These are phyloP conservation scores for Lasiodiplodia sp. DNA, from an alignment of 2,329 filamentous ascomycete species.

Conservation along the genomic window DNA sequence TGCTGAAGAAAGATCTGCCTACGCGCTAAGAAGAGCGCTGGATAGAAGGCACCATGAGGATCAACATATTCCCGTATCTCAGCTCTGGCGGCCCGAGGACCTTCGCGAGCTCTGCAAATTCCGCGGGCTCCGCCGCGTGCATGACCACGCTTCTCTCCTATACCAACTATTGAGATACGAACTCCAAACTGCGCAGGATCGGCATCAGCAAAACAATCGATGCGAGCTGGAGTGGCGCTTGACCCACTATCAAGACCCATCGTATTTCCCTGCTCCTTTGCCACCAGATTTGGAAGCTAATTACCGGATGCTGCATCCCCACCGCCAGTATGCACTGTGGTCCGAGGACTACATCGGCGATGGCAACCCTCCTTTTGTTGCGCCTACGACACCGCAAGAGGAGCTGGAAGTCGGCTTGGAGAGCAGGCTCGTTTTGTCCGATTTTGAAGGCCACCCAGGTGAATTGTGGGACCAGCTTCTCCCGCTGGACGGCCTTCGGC, in stretches of 20 bases:
- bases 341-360: neutral
- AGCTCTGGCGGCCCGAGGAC: neutral
- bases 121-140: neutral
- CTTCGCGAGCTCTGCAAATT: neutral
- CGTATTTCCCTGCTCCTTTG: neutral
- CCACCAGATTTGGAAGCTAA: neutral
- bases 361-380: neutral
- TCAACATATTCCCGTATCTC: neutral
- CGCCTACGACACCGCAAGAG: neutral
- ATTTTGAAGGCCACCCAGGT: neutral
- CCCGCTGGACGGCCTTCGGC: neutral
- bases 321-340: neutral
- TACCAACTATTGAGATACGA: conserved; percentile 1
- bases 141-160: neutral
- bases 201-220: neutral
- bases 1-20: too few species aligned
- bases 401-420: neutral
- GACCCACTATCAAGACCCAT: neutral
- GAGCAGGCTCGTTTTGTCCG: neutral
- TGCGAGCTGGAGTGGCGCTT: neutral
- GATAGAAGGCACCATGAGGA: neutral
- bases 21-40: neutral
- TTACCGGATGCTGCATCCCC: neutral
- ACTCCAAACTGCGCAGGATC: conserved; percentile 1
- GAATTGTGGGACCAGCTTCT: neutral